Evolutionary conservation across 139 green algal genomes (phyloP).

Genomic region (Chlamydomonas urium): DNA sequence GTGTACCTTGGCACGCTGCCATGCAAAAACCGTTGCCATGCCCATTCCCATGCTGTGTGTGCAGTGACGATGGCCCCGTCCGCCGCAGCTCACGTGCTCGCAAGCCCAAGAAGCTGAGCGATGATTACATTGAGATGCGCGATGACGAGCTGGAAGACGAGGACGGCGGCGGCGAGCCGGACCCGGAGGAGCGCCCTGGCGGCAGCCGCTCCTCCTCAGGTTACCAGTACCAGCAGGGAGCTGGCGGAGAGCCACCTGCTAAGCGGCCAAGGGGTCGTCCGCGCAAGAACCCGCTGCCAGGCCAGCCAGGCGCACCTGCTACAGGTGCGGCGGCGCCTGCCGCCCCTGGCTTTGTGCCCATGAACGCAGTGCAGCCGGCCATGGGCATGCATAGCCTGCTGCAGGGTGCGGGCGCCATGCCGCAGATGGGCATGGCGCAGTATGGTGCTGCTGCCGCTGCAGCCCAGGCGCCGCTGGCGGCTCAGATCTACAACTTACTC

Average conservation of each 20-base stretch:
- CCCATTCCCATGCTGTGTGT: too few species aligned
- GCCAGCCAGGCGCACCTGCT: neutral
- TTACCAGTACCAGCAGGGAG: neutral
- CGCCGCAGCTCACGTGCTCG: neutral
- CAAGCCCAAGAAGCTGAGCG: neutral
- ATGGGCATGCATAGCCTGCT: neutral
- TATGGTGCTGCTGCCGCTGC: neutral
- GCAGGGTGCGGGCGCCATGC: neutral
- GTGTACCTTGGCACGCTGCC: too few species aligned
- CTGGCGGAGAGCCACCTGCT: neutral
- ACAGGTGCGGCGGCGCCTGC: neutral
- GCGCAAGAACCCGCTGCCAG: neutral
- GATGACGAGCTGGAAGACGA: neutral
- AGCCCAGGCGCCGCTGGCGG: neutral
- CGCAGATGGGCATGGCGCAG: neutral
- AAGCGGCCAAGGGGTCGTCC: neutral
- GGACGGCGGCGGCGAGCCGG: neutral
- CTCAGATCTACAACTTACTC: neutral
- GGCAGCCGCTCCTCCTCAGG: neutral
- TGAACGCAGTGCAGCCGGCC: neutral
- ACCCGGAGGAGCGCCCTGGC: neutral
- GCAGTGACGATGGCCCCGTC: neutral
- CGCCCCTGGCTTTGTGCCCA: neutral
- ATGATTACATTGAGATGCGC: neutral
- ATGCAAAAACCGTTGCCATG: too few species aligned